Percentiles rank a stretch among this genome's conserved stretches.
phyloP scores from a whole-genome alignment of 164 flowering plant genomes.

The Vitis amurensis region DNA sequence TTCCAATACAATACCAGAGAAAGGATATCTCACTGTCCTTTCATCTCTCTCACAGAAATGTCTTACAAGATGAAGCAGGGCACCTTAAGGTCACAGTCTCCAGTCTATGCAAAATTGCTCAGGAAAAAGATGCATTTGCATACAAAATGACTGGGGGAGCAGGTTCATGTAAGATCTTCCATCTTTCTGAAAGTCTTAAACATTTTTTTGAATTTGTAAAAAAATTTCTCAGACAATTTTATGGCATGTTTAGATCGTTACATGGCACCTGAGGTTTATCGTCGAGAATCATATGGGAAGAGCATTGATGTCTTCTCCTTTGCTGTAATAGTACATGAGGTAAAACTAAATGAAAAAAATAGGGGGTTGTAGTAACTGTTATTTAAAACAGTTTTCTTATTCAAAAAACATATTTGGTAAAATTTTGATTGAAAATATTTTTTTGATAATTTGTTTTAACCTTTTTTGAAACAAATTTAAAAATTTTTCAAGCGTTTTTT shows the following conservation, averaged over 20 bases:
- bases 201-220: too few species aligned
- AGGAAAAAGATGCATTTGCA: constrained; percentile 46
- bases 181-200: too few species aligned
- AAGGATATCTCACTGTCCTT: not conserved
- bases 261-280: constrained; percentile 71
- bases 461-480: too few species aligned
- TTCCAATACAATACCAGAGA: too few species aligned
- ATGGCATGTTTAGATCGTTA: constrained; percentile 38
- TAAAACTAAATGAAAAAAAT: constrained; percentile 8
- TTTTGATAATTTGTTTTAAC: too few species aligned
- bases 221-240: not conserved
- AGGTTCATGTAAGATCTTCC: constrained; percentile 48
- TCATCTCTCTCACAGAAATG: constrained; percentile 36
- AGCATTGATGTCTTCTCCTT: constrained; percentile 69
- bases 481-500: too few species aligned
- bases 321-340: constrained; percentile 62
- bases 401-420: too few species aligned
- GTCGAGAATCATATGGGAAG: constrained; percentile 67
- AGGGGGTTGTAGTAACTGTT: too few species aligned
- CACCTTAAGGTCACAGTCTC: constrained; percentile 61
- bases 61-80: constrained; percentile 57
- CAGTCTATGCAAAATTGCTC: constrained; percentile 61
- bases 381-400: too few species aligned
- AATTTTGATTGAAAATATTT: too few species aligned
- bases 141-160: constrained; percentile 75